phyloP scores from a whole-genome alignment of 2,329 filamentous ascomycete species.

The Aspergillus candidus region DNA sequence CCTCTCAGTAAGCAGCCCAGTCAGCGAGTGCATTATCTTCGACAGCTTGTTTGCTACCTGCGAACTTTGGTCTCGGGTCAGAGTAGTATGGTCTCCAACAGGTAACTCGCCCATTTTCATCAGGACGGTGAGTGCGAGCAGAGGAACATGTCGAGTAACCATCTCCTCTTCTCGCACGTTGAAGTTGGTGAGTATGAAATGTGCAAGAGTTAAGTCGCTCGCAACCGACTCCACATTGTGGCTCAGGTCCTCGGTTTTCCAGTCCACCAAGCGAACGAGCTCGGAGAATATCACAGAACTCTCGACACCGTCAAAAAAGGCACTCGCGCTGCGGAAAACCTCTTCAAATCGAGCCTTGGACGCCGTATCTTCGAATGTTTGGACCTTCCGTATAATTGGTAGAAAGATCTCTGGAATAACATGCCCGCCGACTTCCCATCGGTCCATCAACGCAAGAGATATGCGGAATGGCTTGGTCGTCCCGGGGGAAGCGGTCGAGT shows the following conservation, averaged over 20 bases:
- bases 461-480: constrained; percentile 82
- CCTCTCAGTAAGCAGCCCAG: constrained; percentile 42
- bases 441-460: constrained; percentile 92
- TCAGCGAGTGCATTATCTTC: constrained; percentile 25
- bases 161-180: constrained; percentile 96
- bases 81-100: constrained; percentile 6
- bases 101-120: constrained; percentile 39
- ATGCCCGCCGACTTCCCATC: constrained; percentile 91
- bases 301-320: constrained; percentile 97
- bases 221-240: constrained; percentile 44
- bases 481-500: constrained; percentile 54
- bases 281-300: constrained; percentile 89
- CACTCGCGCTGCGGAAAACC: constrained; percentile 83
- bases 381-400: constrained; percentile 74
- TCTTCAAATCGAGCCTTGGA: constrained; percentile 71
- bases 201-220: constrained; percentile 64
- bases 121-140: constrained; percentile 62
- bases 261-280: constrained; percentile 60
- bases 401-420: constrained; percentile 86
- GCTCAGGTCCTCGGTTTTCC: constrained; percentile 47
- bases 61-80: constrained; percentile 14
- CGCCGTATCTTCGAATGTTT: constrained; percentile 62
- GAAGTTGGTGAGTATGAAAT: constrained; percentile 80
- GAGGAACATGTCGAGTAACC: constrained; percentile 75
- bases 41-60: constrained; percentile 21